Percentiles rank a stretch among this genome's conserved stretches.
These are phyloP conservation scores for Aspergillus proliferans DNA, from an alignment of 2,329 filamentous ascomycete genomes.

Conservation along the genomic window DNA sequence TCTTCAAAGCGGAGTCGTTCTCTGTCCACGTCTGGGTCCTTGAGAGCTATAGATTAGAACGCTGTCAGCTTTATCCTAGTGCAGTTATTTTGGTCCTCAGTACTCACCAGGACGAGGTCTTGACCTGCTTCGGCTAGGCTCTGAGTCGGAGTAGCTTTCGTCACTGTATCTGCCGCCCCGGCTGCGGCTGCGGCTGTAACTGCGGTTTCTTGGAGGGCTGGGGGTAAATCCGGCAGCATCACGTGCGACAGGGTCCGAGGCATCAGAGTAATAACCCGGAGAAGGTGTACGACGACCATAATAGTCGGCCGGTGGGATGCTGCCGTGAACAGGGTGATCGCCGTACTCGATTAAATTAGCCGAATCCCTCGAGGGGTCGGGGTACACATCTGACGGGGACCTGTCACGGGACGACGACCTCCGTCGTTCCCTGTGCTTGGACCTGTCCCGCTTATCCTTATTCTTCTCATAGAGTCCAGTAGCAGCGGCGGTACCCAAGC, in stretches of 20 bases:
- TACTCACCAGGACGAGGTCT: conserved; percentile 28
- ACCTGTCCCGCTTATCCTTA: conserved; percentile 51
- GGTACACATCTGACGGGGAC: conserved; percentile 34
- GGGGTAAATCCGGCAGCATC: conserved; percentile 21
- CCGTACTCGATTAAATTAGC: conserved; percentile 59
- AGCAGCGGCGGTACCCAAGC: conserved; percentile 55
- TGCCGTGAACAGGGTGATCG: conserved; percentile 55
- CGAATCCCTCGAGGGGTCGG: conserved; percentile 36
- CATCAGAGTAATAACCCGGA: conserved; percentile 37
- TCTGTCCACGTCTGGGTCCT: conserved; percentile 48
- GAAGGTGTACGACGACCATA: conserved; percentile 37
- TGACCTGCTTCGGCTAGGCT: conserved; percentile 25
- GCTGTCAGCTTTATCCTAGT: conserved; percentile 42
- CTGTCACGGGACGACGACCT: conserved; percentile 45
- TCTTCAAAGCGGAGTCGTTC: conserved; percentile 27
- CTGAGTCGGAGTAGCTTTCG: conserved; percentile 34
- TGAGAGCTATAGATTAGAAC: conserved; percentile 43
- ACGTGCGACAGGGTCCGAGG: conserved; percentile 36
- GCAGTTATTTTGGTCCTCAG: conserved; percentile 47
- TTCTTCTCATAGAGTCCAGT: conserved; percentile 59
- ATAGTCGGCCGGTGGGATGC: conserved; percentile 43
- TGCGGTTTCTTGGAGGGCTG: conserved; percentile 20
- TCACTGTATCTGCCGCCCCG: conserved; percentile 36
- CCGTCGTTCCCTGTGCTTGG: conserved; percentile 28
- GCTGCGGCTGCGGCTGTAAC: conserved; percentile 44